These are phyloP conservation scores for Henckelia pumila DNA, from an alignment of 257 asterid species.

Conservation along the genomic window DNA sequence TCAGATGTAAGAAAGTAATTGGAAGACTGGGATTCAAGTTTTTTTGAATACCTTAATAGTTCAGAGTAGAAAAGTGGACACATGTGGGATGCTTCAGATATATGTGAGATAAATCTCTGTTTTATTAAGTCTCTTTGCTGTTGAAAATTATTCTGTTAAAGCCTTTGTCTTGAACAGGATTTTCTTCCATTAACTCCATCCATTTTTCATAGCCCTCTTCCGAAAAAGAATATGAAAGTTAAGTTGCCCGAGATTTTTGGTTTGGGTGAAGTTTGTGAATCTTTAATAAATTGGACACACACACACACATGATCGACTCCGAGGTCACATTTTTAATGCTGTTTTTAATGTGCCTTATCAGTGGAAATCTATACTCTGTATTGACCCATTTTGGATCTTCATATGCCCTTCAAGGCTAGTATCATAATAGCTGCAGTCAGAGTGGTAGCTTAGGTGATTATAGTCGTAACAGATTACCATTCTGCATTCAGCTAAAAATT, in stretches of 20 bases:
- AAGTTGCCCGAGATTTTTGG: neutral
- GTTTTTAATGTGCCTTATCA: neutral
- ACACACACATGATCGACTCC: too few species aligned
- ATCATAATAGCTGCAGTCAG: neutral
- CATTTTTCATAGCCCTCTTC: neutral
- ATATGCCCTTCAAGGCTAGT: neutral
- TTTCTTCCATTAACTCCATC: neutral
- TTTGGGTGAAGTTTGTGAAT: neutral
- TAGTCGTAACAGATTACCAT: too few species aligned
- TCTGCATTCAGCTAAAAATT: neutral
- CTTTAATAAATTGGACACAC: too few species aligned
- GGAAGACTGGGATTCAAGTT: neutral
- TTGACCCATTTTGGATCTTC: neutral
- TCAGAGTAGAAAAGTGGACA: constrained; percentile 1
- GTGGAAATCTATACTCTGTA: neutral
- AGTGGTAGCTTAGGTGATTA: neutral
- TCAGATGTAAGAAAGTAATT: neutral
- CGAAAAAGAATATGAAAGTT: neutral
- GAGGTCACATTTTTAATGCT: neutral
- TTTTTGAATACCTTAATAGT: neutral
- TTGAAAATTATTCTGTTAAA: neutral
- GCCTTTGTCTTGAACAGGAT: neutral
- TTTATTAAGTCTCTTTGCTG: neutral
- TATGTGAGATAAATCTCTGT: neutral
- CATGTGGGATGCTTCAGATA: neutral